Conservation (phyloP, 2,329 filamentous ascomycete genomes). For the Diaporthe velutina region DNA sequence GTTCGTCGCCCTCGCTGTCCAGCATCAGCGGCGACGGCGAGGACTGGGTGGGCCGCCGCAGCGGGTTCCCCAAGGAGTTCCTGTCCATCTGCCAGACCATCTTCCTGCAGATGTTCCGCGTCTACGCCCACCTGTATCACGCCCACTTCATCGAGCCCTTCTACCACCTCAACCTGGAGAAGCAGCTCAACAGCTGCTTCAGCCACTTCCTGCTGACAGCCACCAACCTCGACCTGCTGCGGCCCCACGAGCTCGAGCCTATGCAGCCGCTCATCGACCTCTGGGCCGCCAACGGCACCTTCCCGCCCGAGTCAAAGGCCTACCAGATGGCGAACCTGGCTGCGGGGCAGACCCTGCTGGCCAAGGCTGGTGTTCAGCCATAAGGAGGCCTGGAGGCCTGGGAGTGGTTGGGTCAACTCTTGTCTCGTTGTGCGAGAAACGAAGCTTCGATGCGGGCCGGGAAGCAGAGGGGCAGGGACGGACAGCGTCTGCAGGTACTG, state of each 20-base stretch:
- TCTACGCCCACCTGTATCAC: slow-evolving; percentile 92
- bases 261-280: slow-evolving; percentile 86
- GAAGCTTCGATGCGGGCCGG: too few species aligned
- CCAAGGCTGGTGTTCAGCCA: slow-evolving; percentile 44
- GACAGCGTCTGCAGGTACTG: background rate
- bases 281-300: slow-evolving; percentile 81
- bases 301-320: slow-evolving; percentile 73
- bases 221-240: slow-evolving; percentile 77
- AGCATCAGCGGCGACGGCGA: slow-evolving; percentile 54
- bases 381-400: background rate
- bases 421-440: background rate
- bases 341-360: slow-evolving; percentile 57
- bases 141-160: slow-evolving; percentile 82
- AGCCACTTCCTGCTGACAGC: slow-evolving; percentile 78
- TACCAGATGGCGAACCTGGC: slow-evolving; percentile 64
- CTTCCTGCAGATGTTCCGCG: slow-evolving; percentile 90
- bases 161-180: slow-evolving; percentile 76
- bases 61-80: slow-evolving; percentile 84
- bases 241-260: slow-evolving; percentile 83
- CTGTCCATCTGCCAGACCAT: slow-evolving; percentile 84
- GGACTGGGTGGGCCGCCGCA: slow-evolving; percentile 83
- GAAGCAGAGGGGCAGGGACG: background rate
- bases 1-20: slow-evolving; percentile 59
- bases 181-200: slow-evolving; percentile 80
- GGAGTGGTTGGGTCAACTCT: background rate